Base-by-base conservation (phyloP, 306 rosid genomes). In the Urtica urens region DNA sequence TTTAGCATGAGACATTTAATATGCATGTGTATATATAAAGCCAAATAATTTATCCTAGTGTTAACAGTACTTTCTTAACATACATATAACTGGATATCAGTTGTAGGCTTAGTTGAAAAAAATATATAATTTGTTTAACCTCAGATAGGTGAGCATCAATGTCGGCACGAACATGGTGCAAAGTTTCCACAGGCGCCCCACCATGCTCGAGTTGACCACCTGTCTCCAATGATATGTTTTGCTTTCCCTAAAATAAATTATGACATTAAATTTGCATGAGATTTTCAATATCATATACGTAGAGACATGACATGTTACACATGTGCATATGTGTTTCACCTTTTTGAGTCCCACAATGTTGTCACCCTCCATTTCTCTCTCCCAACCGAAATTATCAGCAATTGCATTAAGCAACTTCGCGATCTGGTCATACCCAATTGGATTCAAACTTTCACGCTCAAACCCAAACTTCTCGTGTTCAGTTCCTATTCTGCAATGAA, bases 391-490 rank as follows among this genome's bases (percentile, higher is more conserved):
- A 7, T 20, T 18, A 19, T 43, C 49, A 43, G 49, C 49, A 12
- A 43, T 43, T 10, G 12, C 49, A 18, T 43, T 68, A 38, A 82
- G 78, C 74, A 87, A 54, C 52, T 78, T 79, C 39, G 83, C 69
- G 63, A 87, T 82, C 73, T 82, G 94, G 24, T 77, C 94, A 48
- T 79, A 87, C 53, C 67, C 78, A 71, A 82, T 72, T 48, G 94
- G 94, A 38, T 68, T 75, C 71, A 82, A 68, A 41, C 70, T 75
- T 78, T 68, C 81, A 46, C 72, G 52, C 59, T 87, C 84, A 64
- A 87, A 82, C 45, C 96, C 94, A 53, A 87, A 87, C 82, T 87
- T 87, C 75, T 87, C 96, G 13, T 87, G 96, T 60, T 87, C 96
- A 48, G 96, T 82, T 33, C 96, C 96, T 58, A 87, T 82, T 75